Evolutionary conservation across 179 eudicot genomes (phyloP), one percentile per base, ranked within the genome.

Genomic region (Carnegiea gigantea): DNA sequence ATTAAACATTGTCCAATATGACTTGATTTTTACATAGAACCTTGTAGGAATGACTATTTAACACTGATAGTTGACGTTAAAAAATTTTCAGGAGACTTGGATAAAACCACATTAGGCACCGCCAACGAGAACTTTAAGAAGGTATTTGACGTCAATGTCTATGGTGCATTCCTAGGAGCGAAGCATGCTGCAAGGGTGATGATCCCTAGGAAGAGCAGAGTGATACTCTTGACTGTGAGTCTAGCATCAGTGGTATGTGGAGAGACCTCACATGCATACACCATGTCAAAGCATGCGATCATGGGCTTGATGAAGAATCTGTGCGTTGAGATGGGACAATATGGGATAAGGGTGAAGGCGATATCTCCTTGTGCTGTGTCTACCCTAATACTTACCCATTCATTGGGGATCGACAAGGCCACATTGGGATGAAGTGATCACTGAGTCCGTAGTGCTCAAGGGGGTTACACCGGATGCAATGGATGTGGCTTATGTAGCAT

Each of bases 171-270:
- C 79, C 40, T 83, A 0, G 79, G 89, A 0, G 86, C 90, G 64
- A 89, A 90, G 82, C 86, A 89, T 2, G 90, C 93, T 0, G 91
- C 93, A 1, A 48, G 85, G 57, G 90, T 82, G 7, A 89, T 89
- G 91, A 81, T 84, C 71, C 89, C 88, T 2, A 65, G 57, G 0
- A 84, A 82, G 12, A 83, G 70, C 5, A 91, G 91, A 2, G 82
- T 84, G 14, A 88, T 88, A 26, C 36, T 90, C 0, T 88, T 88
- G 82, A 86, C 89, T 1, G 80, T 85, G 0, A 90, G 90, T 64
- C 0, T 80, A 1, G 85, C 85, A 0, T n/a, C n/a, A n/a, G n/a
- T n/a, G n/a, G n/a, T n/a, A n/a, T n/a, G n/a, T n/a, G n/a, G n/a
- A n/a, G n/a, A n/a, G n/a, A n/a, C n/a, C n/a, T n/a, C n/a, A n/a